A percentile compares a stretch with the other conserved stretches of the same genome.
Evolutionary conservation across 2,329 filamentous ascomycete species (phyloP).

Genomic region (Alternaria triticina): DNA sequence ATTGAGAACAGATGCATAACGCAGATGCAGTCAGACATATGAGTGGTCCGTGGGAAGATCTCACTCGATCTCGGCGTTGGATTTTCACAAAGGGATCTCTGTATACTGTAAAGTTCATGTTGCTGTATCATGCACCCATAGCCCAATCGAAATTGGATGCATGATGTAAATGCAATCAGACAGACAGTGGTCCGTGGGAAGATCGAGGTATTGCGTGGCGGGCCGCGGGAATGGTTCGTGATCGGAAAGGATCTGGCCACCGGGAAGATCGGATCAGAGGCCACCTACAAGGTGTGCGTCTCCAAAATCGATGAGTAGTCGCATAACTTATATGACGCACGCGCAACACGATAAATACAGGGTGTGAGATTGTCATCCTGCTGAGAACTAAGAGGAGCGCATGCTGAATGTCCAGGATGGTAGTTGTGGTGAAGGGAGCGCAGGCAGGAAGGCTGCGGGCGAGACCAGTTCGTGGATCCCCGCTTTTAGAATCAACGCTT

Average conservation of each 20-base stretch:
- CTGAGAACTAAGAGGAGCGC: neutral
- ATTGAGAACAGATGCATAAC: neutral
- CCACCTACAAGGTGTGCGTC: neutral
- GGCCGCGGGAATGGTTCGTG: neutral
- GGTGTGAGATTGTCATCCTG: accelerated
- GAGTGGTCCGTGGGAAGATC: neutral
- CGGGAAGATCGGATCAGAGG: neutral
- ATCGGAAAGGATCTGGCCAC: neutral
- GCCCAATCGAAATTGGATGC: neutral
- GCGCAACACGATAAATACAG: neutral
- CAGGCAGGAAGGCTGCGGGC: too few relatives aligned
- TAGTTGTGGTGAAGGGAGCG: too few relatives aligned
- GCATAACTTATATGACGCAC: neutral
- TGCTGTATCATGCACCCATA: neutral
- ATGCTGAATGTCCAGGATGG: neutral
- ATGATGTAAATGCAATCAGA: neutral
- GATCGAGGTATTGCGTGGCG: accelerated
- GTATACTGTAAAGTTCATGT: neutral
- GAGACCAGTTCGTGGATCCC: neutral
- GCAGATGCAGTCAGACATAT: neutral
- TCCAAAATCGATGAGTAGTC: neutral
- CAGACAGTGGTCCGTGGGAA: neutral
- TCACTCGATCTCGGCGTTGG: neutral
- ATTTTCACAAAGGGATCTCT: neutral
- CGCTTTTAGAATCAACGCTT: neutral